phyloP scores from a whole-genome alignment of 2,329 filamentous ascomycete genomes.

The Aspergillus ibericus region DNA sequence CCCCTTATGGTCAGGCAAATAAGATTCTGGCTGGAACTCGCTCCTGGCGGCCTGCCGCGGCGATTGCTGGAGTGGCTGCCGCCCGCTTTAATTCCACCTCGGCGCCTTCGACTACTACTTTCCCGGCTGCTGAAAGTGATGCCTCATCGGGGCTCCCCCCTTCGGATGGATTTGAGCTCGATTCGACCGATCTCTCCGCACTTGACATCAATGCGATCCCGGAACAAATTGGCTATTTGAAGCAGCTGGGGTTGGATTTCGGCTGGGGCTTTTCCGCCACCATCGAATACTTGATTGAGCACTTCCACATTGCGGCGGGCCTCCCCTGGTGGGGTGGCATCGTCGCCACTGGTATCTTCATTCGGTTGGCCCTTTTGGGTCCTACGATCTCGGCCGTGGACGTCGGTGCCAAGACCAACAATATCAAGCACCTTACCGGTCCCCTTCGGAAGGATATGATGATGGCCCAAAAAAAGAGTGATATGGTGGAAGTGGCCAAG shows the following conservation, averaged over 20 bases:
- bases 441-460: slow-evolving; percentile 60
- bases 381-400: slow-evolving; percentile 64
- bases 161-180: too few species aligned
- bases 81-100: slow-evolving; percentile 43
- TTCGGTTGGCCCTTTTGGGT: slow-evolving; percentile 67
- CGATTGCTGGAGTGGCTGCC: slow-evolving; percentile 25
- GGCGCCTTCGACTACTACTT: slow-evolving; percentile 16
- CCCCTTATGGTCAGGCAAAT: slow-evolving; percentile 21
- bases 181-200: not conserved
- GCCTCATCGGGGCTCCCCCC: slow-evolving; percentile 3
- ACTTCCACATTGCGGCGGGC: slow-evolving; percentile 73
- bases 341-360: slow-evolving; percentile 60
- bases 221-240: slow-evolving; percentile 78
- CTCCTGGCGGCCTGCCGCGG: slow-evolving; percentile 25
- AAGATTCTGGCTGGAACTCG: slow-evolving; percentile 22
- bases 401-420: slow-evolving; percentile 61
- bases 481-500: slow-evolving; percentile 51
- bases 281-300: slow-evolving; percentile 77
- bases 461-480: slow-evolving; percentile 40
- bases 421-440: slow-evolving; percentile 58
- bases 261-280: slow-evolving; percentile 75
- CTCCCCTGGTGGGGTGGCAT: slow-evolving; percentile 83
- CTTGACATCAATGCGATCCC: slow-evolving; percentile 58
- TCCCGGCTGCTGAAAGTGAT: slow-evolving; percentile 8
- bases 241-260: slow-evolving; percentile 80